These are phyloP conservation scores for Penstemon barbatus DNA, from an alignment of 257 asterid genomes.

Conservation along the genomic window DNA sequence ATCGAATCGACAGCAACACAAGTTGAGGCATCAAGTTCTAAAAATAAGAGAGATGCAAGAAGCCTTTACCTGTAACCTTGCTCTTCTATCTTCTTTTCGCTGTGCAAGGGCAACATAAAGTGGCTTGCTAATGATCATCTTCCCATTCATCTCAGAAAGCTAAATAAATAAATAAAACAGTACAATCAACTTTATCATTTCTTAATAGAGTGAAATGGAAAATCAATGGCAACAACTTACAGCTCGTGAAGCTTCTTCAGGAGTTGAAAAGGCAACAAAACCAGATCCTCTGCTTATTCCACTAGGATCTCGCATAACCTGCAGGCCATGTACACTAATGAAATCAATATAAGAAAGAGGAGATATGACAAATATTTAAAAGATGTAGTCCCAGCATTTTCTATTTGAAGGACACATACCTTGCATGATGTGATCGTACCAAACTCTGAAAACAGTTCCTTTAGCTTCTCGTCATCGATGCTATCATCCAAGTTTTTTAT, in stretches of 20 bases:
- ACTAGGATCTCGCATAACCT: conserved; percentile 26
- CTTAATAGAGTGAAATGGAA: neutral
- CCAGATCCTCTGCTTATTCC: conserved; percentile 31
- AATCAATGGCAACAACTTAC: conserved; percentile 11
- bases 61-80: conserved; percentile 42
- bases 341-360: neutral
- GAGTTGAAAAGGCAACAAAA: conserved; percentile 27
- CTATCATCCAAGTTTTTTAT: conserved; percentile 23
- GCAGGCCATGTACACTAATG: neutral
- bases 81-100: conserved; percentile 51
- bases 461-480: conserved; percentile 23
- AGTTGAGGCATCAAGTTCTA: neutral
- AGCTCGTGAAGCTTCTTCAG: conserved; percentile 28
- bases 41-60: neutral
- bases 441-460: conserved; percentile 24
- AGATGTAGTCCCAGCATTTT: neutral
- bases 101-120: conserved; percentile 55
- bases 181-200: neutral
- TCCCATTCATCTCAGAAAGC: conserved; percentile 50
- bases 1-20: neutral
- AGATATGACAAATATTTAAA: too few relatives aligned
- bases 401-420: neutral
- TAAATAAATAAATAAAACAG: neutral
- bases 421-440: conserved; percentile 26
- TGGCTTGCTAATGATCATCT: conserved; percentile 45